Evolutionary conservation across 73 alveolate species (phyloP), one percentile per base, ranked within the genome.

Genomic region (Paramecium biaurelia): DNA sequence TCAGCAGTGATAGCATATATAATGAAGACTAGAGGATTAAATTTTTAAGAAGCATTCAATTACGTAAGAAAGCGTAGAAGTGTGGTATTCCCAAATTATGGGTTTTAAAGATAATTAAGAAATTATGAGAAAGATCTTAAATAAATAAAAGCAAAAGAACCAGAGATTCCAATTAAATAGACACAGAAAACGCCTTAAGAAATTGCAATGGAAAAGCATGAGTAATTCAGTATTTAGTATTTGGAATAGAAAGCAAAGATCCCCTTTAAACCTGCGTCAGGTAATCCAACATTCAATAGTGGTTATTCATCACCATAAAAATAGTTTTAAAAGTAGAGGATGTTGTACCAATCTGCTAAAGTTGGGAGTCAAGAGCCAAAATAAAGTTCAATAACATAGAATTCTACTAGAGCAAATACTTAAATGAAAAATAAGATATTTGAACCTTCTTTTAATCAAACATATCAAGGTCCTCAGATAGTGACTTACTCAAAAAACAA

Each of bases 41-140:
- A 57, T 9, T 47, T 92, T 20, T 92, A 93, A 28, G 96, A 94
- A 10, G 94, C 96, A 23, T 49, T 94, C 30, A 85, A 53, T 32
- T 89, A 47, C 30, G 94, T 85, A 23, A 79, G 92, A 53, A 30
- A 53, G 67, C 90, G 56, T 20, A 70, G 97, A 57, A 72, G 87
- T 15, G 85, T 76, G 5, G 76, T 94, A 30, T 57, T n/a, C 30
- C 97, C 97, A 20, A 94, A 94, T 53, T 76, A 76, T 20, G 97
- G 96, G 26, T 94, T 94, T 57, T 28, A 24, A 88, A 35, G 86
- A 26, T 92, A 94, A 82, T 86, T 94, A 32, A 37, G 88, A 30
- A 47, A 76, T 38, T 94, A 70, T 88, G 93, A 94, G 59, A 85
- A 47, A 26, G 92, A 57, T 41, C 35, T 86, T 12, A 47, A 45